phyloP scores from a whole-genome alignment of 306 rosid species.

The Pterocarpus santalinus region DNA sequence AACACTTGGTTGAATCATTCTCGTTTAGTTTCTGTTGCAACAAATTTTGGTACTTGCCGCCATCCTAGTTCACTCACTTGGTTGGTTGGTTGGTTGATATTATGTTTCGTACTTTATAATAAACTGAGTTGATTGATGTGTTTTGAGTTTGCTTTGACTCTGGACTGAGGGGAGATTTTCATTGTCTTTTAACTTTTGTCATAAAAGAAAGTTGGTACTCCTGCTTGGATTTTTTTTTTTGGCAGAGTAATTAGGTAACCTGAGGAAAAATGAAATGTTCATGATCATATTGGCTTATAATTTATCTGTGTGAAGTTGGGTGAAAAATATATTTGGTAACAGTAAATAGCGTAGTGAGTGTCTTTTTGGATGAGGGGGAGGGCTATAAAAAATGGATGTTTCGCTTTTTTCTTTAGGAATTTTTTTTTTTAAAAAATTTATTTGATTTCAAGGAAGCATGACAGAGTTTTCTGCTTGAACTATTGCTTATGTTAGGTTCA shows the following conservation, averaged over 20 bases:
- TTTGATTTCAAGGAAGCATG: background rate
- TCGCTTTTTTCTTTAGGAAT: background rate
- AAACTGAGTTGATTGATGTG: background rate
- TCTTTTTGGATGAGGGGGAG: conserved; percentile 12
- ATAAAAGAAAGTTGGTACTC: too few relatives aligned
- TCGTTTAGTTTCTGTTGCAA: background rate
- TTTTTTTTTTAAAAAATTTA: background rate
- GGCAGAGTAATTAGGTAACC: too few relatives aligned
- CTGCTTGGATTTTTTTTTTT: too few relatives aligned
- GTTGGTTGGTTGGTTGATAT: background rate
- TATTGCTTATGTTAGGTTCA: conserved; percentile 7
- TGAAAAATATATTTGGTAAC: background rate
- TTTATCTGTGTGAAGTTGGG: conserved; percentile 1
- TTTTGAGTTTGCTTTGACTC: background rate
- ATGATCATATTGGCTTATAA: background rate
- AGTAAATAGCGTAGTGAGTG: background rate
- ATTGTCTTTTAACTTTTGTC: too few relatives aligned
- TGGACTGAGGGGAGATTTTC: too few relatives aligned
- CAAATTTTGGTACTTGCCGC: background rate
- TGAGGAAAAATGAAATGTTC: too few relatives aligned
- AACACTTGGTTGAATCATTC: background rate
- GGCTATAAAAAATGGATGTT: background rate
- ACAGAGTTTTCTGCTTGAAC: background rate
- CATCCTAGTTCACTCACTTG: background rate
- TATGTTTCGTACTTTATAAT: background rate